Conservation (phyloP, 768 basidiomycete genomes). For the Tremella fuciformis region DNA sequence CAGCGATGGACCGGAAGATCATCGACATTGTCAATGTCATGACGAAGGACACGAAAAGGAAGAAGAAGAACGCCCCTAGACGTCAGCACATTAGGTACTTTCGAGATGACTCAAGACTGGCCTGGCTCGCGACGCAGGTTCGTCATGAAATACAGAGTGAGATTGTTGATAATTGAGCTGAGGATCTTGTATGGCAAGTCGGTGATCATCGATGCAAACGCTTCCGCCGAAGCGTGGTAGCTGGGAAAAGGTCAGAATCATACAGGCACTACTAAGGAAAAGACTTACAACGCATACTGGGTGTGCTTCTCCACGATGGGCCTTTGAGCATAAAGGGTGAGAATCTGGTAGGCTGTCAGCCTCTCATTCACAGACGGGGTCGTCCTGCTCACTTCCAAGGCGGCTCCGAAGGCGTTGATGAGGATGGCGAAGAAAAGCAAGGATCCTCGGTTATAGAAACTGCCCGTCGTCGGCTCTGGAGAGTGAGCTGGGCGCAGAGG, state of each 20-base stretch:
- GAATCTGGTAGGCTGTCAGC: slow-evolving; percentile 39
- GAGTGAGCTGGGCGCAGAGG: neutral
- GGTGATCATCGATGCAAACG: slow-evolving; percentile 38
- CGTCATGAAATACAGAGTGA: slow-evolving; percentile 51
- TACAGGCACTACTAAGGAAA: neutral
- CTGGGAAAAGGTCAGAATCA: slow-evolving; percentile 47
- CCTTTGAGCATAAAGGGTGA: slow-evolving; percentile 53
- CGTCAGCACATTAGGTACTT: slow-evolving; percentile 58
- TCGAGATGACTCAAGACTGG: slow-evolving; percentile 57
- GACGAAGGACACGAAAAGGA: slow-evolving; percentile 59
- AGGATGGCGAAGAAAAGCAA: slow-evolving; percentile 64
- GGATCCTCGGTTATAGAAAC: slow-evolving; percentile 73
- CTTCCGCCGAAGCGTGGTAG: slow-evolving; percentile 54
- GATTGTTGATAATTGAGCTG: slow-evolving; percentile 49
- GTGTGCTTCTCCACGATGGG: slow-evolving; percentile 56
- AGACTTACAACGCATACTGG: slow-evolving; percentile 54
- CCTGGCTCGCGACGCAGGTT: slow-evolving; percentile 51
- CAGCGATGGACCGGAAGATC: slow-evolving; percentile 58
- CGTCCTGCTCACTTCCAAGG: slow-evolving; percentile 56
- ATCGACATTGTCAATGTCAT: neutral
- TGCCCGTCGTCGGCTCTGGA: slow-evolving; percentile 32
- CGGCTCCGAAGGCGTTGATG: slow-evolving; percentile 54
- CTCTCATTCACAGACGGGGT: slow-evolving; percentile 66
- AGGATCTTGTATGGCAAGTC: slow-evolving; percentile 50
- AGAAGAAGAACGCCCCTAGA: slow-evolving; percentile 77